Percentiles rank a stretch among this genome's conserved stretches.
Evolutionary conservation across 2,329 filamentous ascomycete genomes (phyloP).

Genomic region (Paracoccidioides lutzii): DNA sequence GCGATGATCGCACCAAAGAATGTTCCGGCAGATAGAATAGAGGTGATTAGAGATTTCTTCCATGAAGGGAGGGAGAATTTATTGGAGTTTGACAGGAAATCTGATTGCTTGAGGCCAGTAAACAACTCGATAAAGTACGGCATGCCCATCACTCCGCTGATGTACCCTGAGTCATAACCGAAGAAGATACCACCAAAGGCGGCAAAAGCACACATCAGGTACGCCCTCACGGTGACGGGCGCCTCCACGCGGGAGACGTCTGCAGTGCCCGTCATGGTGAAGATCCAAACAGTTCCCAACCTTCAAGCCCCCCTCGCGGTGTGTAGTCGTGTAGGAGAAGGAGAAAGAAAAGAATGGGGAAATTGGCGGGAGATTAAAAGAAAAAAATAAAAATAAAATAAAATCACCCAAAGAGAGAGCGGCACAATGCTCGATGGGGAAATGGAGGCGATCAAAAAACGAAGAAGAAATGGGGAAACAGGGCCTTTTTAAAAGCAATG

Average conservation of each 20-base stretch:
- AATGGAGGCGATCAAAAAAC: background rate
- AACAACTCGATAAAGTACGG: constrained; percentile 30
- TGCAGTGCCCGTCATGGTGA: constrained; percentile 25
- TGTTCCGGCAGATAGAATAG: constrained; percentile 63
- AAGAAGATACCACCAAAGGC: constrained; percentile 50
- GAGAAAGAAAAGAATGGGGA: background rate
- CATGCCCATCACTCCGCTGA: constrained; percentile 41
- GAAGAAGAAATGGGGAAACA: background rate
- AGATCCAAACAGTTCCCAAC: background rate
- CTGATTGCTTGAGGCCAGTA: constrained; percentile 17
- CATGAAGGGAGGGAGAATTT: constrained; percentile 34
- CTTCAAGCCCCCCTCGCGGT: background rate
- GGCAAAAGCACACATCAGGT: constrained; percentile 48
- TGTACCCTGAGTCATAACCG: constrained; percentile 47
- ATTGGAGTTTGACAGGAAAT: constrained; percentile 8
- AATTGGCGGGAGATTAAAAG: too few relatives aligned
- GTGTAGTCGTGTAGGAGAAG: background rate
- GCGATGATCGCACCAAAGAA: constrained; percentile 69
- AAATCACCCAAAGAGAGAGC: background rate
- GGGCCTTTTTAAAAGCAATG: background rate
- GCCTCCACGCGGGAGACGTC: constrained; percentile 45
- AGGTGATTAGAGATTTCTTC: constrained; percentile 53
- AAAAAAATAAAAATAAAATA: background rate
- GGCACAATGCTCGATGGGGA: background rate
- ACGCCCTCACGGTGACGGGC: constrained; percentile 46